Conservation (phyloP, 2,329 filamentous ascomycete species). For the Talaromyces atroroseus region DNA sequence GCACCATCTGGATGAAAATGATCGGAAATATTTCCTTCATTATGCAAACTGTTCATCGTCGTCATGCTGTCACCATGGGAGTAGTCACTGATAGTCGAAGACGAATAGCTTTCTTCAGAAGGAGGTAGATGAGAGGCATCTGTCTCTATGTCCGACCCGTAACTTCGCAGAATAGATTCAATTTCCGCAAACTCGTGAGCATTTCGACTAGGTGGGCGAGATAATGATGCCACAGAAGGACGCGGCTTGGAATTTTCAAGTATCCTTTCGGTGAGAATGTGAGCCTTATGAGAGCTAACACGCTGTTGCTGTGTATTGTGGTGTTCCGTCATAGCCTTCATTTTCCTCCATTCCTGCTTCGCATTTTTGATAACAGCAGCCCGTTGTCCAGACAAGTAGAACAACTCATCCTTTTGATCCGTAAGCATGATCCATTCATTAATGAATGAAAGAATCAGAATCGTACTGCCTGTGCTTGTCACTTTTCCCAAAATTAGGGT, state of each 20-base stretch:
- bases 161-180: neutral
- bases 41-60: neutral
- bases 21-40: neutral
- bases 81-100: neutral
- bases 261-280: neutral
- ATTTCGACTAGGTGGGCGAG: neutral
- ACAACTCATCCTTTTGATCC: neutral
- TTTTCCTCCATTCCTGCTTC: neutral
- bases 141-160: neutral
- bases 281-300: neutral
- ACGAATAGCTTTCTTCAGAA: neutral
- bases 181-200: neutral
- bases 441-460: slow-evolving; percentile 24
- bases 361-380: neutral
- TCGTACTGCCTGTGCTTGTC: neutral
- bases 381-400: neutral
- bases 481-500: neutral
- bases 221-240: neutral
- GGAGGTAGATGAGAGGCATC: neutral
- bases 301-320: neutral
- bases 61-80: neutral
- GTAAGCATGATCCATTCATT: slow-evolving; percentile 24
- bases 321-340: neutral
- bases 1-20: neutral
- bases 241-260: neutral